Evolutionary conservation across 176 grass and related monocot genomes (phyloP), one percentile per base, ranked within the genome.

Genomic region (Chrysopogon serrulatus): DNA sequence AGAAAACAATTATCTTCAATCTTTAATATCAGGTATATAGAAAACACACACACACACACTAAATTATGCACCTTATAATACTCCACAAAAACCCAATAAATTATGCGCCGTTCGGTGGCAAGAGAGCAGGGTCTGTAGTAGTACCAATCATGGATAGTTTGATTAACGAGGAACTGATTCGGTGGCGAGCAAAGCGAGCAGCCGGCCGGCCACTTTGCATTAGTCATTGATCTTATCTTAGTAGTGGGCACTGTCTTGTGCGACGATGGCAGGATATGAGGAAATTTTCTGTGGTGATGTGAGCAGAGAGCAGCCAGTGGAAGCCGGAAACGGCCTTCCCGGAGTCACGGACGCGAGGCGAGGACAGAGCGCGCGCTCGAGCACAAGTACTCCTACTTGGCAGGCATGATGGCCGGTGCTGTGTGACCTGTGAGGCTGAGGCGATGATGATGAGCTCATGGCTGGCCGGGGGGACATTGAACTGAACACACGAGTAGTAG

Each of bases 361-460:
- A 34, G 27, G 27, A 39, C 56, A 11, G 74, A 41, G 23, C 23
- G 24, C 49, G 18, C 61, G 47, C 30, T 67, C 78, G 63, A 67
- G 62, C 78, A 68, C 62, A n/a, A n/a, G n/a, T n/a, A n/a, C n/a
- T n/a, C n/a, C n/a, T n/a, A n/a, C n/a, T n/a, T n/a, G n/a, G n/a
- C n/a, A n/a, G 87, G 54, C 34, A 35, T 81, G 70, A 84, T 84
- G 81, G 19, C 19, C 2, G 49, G 17, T 8, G 18, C 19, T 54
- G n/a, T 7, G 56, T 40, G 51, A 45, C 7, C 19, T 54, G n/a
- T 7, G 56, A 51, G 51, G 59, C 7, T 68, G 30, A 15, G 60
- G 87, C 61, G 87, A 71, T 82, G 77, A 71, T 82, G 77, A 86
- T 85, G 83, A 41, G 24, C 78, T 71, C 87, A 70, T 86, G 88